Base-by-base conservation (phyloP, 306 rosid genomes). In the Crataegus laevigata region DNA sequence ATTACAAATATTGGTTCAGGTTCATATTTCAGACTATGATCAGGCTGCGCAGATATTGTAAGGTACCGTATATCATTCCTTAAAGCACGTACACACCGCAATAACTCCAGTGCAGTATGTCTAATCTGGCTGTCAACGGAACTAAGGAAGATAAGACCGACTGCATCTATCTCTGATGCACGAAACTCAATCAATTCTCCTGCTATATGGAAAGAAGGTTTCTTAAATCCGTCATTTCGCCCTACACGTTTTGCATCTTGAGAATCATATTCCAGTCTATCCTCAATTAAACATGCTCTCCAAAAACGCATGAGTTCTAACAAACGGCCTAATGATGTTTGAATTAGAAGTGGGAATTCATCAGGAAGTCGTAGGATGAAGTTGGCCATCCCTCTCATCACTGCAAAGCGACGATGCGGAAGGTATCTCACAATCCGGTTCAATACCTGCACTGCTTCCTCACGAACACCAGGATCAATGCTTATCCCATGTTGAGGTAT, bases 401-500 rank as follows among this genome's bases (percentile, higher is more conserved):
- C 99, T 57, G 97, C 93, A 89, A 92, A 96, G 72, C 99, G 98
- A 52, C 98, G 97, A 77, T 96, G 94, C 63, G 99, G 94, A 71
- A 96, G 90, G 84, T 81, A 86, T 77, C 90, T 92, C 60, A 96
- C 98, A 80, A 96, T 90, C 77, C 99, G 90, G 79, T 92, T 96
- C 72, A 96, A 81, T 66, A 96, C 99, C 84, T 87, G 99, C 59
- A 87, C 99, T 72, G 99, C 99, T 84, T 96, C 99, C 83, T 92
- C 99, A 10, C 99, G 99, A 82, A 96, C 99, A 84, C 98, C 99
- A 10, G 99, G 99, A 85, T 96, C 99, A 75, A 96, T 96, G 82
- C 99, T 96, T 83, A 96, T 96, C 81, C 99, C 99, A 92, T 96
- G 99, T 73, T 96, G 99, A 72, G 99, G 99, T 81, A 96, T 92